phyloP scores from a whole-genome alignment of 1,284 basidiomycete species.

The Fomitopsis palustris region DNA sequence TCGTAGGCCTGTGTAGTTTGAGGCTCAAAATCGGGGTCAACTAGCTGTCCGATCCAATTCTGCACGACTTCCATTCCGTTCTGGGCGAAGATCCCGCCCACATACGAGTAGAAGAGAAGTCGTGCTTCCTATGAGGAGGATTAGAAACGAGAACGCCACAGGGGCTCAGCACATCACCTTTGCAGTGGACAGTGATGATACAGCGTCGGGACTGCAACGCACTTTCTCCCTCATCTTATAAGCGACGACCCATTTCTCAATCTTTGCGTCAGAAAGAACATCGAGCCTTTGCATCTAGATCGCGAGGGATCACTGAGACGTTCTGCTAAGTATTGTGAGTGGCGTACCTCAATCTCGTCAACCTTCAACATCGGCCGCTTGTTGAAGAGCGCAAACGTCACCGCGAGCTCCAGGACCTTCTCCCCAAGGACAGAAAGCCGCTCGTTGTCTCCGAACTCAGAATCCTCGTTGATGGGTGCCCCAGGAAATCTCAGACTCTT shows the following conservation, averaged over 20 bases:
- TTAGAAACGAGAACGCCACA: slow-evolving; percentile 8
- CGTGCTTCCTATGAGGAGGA: slow-evolving; percentile 46
- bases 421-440: slow-evolving; percentile 53
- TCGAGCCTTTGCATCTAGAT: slow-evolving; percentile 26
- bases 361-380: slow-evolving; percentile 50
- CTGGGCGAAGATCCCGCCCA: slow-evolving; percentile 60
- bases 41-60: slow-evolving; percentile 54
- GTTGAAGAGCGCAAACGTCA: slow-evolving; percentile 48
- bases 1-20: slow-evolving; percentile 15
- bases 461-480: slow-evolving; percentile 35
- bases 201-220: slow-evolving; percentile 46
- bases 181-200: slow-evolving; percentile 36
- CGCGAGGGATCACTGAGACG: neutral
- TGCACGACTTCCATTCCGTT: slow-evolving; percentile 48
- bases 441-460: slow-evolving; percentile 52
- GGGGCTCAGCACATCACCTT: slow-evolving; percentile 40
- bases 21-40: slow-evolving; percentile 38
- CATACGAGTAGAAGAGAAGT: slow-evolving; percentile 60
- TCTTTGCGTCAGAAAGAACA: slow-evolving; percentile 41
- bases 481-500: slow-evolving; percentile 50
- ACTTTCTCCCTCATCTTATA: slow-evolving; percentile 59
- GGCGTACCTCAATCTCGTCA: slow-evolving; percentile 45
- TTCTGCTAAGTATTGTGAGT: neutral
- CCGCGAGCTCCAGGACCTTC: slow-evolving; percentile 45
- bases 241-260: slow-evolving; percentile 53